These are phyloP conservation scores for Apiotrichum mycotoxinovorans DNA, from an alignment of 1,284 basidiomycete genomes.

Conservation along the genomic window DNA sequence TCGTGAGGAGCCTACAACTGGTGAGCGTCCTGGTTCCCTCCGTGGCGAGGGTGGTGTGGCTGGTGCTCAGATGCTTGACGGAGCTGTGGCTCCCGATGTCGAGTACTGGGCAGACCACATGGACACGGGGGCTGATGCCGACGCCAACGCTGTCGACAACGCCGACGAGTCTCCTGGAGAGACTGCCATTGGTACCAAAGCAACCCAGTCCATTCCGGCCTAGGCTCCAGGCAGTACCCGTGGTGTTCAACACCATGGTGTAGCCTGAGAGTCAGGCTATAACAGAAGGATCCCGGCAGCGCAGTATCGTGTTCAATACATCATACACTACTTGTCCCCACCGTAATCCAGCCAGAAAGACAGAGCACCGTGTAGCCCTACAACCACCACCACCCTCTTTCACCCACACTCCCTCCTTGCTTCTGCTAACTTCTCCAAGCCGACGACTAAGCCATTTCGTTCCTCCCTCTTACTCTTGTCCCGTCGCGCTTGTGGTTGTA, in stretches of 20 bases:
- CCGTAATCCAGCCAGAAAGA: neutral
- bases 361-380: neutral
- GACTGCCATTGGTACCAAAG: too few species aligned
- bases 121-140: neutral
- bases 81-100: neutral
- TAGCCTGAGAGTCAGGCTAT: too few species aligned
- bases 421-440: neutral
- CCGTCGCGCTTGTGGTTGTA: neutral
- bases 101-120: too few species aligned
- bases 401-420: too few species aligned
- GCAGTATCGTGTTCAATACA: too few species aligned
- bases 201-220: too few species aligned
- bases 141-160: neutral
- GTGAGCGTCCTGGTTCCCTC: conserved; percentile 28
- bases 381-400: neutral
- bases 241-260: too few species aligned
- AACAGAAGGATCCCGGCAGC: too few species aligned
- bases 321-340: too few species aligned
- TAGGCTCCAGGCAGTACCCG: neutral
- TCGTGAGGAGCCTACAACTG: conserved; percentile 43
- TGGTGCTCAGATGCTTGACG: neutral
- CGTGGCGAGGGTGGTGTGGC: neutral
- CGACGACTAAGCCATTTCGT: neutral
- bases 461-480: neutral
- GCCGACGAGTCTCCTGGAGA: neutral